Evolutionary conservation across 1,284 basidiomycete species (phyloP).

Genomic region (Cryptococcus sp.): DNA sequence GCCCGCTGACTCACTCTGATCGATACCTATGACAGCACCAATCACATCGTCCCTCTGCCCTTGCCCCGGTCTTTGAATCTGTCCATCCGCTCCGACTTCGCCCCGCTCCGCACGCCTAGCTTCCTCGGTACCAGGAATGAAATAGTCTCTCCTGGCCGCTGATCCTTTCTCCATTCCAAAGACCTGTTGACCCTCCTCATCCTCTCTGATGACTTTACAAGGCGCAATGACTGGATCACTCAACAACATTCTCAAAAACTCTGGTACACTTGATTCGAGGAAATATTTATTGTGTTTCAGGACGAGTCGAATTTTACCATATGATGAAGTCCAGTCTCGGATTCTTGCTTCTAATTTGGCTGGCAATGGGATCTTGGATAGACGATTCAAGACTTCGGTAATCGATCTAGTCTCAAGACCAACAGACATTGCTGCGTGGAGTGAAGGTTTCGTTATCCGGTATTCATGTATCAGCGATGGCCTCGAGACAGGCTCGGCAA

Average conservation of each 20-base stretch:
- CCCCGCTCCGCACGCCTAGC: constrained; percentile 36
- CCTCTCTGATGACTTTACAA: constrained; percentile 37
- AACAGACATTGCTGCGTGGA: constrained; percentile 98
- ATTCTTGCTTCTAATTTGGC: constrained; percentile 77
- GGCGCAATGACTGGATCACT: constrained; percentile 70
- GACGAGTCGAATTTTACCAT: constrained; percentile 95
- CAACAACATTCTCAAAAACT: constrained; percentile 77
- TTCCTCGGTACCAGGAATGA: constrained; percentile 70
- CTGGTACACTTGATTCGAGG: constrained; percentile 88
- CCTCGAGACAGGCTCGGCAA: constrained; percentile 97
- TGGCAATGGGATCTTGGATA: constrained; percentile 90
- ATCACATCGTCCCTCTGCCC: constrained; percentile 52
- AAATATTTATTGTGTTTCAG: constrained; percentile 95
- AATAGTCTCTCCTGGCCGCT: constrained; percentile 64
- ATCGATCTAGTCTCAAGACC: constrained; percentile 97
- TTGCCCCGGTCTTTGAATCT: neutral
- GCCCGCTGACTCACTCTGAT: constrained; percentile 59
- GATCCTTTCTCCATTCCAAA: constrained; percentile 74
- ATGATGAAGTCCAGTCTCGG: constrained; percentile 82
- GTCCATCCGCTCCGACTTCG: constrained; percentile 17
- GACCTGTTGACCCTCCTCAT: constrained; percentile 51
- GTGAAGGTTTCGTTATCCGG: constrained; percentile 93
- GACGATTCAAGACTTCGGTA: constrained; percentile 85
- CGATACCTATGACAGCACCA: constrained; percentile 80
- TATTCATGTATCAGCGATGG: constrained; percentile 99